Conservation (phyloP, 768 basidiomycete species). For the Mycena rebaudengoi region DNA sequence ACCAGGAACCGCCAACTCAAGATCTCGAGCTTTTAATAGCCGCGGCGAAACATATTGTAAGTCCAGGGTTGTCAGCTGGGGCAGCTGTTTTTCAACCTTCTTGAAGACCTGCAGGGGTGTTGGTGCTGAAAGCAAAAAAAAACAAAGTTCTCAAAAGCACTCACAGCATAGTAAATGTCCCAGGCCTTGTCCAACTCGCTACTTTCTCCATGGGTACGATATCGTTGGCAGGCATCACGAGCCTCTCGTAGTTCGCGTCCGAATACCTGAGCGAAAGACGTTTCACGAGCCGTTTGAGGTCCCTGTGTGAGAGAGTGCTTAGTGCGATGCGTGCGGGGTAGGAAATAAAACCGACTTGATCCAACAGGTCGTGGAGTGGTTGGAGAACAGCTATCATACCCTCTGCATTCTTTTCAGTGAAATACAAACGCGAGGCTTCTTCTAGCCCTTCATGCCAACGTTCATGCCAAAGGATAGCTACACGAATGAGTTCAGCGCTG, state of each 20-base stretch:
- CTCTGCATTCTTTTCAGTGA: slow-evolving; percentile 95
- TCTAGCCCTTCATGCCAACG: slow-evolving; percentile 98
- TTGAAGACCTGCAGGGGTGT: slow-evolving; percentile 87
- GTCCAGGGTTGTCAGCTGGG: slow-evolving; percentile 88
- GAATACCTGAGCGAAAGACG: slow-evolving; percentile 93
- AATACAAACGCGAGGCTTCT: slow-evolving; percentile 95
- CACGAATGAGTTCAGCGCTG: slow-evolving; percentile 93
- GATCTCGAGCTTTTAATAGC: slow-evolving; percentile 85
- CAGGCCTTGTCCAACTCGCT: slow-evolving; percentile 95
- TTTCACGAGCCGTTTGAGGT: slow-evolving; percentile 93
- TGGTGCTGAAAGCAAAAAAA: background rate
- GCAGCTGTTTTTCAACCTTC: slow-evolving; percentile 93
- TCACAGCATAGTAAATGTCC: slow-evolving; percentile 96
- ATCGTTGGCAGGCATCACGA: slow-evolving; percentile 88
- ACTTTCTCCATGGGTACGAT: slow-evolving; percentile 85
- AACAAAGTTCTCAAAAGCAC: slow-evolving; percentile 29
- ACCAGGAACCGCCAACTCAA: slow-evolving; percentile 98
- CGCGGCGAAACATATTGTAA: slow-evolving; percentile 97
- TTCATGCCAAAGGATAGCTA: slow-evolving; percentile 99
- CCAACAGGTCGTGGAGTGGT: slow-evolving; percentile 92
- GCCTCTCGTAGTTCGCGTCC: slow-evolving; percentile 93
- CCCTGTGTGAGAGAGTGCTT: slow-evolving; percentile 59
- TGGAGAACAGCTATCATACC: slow-evolving; percentile 96
- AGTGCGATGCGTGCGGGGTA: background rate
- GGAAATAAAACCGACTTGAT: slow-evolving; percentile 60